Conservation (phyloP, 1,139 yeast genomes). For the Candida glucosophila region DNA sequence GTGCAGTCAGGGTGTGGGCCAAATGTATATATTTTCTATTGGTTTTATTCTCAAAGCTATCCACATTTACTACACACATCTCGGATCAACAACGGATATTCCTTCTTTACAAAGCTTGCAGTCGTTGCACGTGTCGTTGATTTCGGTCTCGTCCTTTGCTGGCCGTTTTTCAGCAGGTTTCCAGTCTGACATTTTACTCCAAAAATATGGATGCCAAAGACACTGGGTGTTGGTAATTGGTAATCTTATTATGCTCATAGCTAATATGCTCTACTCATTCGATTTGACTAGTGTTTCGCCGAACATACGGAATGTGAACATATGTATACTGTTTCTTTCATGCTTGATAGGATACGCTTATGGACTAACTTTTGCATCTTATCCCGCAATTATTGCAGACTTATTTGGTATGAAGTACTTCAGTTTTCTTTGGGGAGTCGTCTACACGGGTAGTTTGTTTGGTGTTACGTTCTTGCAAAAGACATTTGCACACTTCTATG, state of each 20-base stretch:
- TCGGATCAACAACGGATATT: neutral
- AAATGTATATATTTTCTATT: conserved; percentile 67
- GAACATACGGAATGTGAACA: conserved; percentile 18
- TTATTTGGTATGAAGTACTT: conserved; percentile 32
- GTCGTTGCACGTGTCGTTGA: conserved; percentile 36
- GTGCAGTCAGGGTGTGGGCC: conserved; percentile 43
- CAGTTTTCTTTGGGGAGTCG: conserved; percentile 39
- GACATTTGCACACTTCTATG: conserved; percentile 33
- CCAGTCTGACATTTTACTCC: conserved; percentile 28
- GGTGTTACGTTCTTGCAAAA: conserved; percentile 30
- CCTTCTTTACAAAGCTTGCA: conserved; percentile 18
- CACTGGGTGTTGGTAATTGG: conserved; percentile 31
- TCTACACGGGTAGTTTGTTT: conserved; percentile 34
- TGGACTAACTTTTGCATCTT: conserved; percentile 35
- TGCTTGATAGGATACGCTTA: conserved; percentile 29
- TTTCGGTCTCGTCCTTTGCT: conserved; percentile 31
- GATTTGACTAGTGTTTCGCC: conserved; percentile 10
- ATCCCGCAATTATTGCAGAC: conserved; percentile 41
- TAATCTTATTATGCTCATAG: conserved; percentile 17
- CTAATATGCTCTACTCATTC: conserved; percentile 25
- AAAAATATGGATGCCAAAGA: conserved; percentile 25
- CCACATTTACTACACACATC: conserved; percentile 5
- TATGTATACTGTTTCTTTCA: conserved; percentile 25
- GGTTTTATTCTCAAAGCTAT: conserved; percentile 50
- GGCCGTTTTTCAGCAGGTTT: conserved; percentile 34